Evolutionary conservation across 345 rosid species (phyloP).

Genomic region (Gossypium thurberi): DNA sequence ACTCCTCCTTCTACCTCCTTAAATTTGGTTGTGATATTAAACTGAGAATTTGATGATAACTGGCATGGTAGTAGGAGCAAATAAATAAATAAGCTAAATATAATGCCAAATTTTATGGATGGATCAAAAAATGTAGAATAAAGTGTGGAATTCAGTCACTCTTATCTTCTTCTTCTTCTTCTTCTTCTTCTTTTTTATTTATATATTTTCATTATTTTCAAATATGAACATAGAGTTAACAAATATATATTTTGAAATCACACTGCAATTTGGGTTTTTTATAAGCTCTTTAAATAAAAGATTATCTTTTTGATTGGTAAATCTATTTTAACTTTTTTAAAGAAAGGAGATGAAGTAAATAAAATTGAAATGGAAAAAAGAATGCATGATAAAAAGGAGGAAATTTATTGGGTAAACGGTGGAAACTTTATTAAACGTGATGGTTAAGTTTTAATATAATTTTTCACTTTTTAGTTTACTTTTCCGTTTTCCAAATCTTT

Average conservation of each 20-base stretch:
- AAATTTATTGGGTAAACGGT: not conserved
- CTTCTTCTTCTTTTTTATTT: not conserved
- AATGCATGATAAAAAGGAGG: not conserved
- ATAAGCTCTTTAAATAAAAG: too few relatives aligned
- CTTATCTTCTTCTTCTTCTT: not conserved
- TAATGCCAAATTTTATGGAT: not conserved
- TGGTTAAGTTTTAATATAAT: too few relatives aligned
- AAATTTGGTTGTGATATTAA: not conserved
- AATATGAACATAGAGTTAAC: not conserved
- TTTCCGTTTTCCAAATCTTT: too few relatives aligned
- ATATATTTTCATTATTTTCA: not conserved
- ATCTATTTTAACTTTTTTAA: not conserved
- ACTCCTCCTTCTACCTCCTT: slow-evolving; percentile 1
- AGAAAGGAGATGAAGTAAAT: too few relatives aligned
- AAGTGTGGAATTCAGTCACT: not conserved
- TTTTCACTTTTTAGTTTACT: too few relatives aligned
- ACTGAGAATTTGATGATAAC: not conserved
- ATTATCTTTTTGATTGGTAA: not conserved
- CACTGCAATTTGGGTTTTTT: too few relatives aligned
- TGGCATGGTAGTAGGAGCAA: not conserved
- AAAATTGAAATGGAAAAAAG: too few relatives aligned
- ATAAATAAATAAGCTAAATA: not conserved
- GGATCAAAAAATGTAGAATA: not conserved
- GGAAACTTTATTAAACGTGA: not conserved
- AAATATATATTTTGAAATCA: too few relatives aligned